Evolutionary conservation across 306 rosid genomes (phyloP), one percentile per base, ranked within the genome.

Genomic region (Vigna angularis): DNA sequence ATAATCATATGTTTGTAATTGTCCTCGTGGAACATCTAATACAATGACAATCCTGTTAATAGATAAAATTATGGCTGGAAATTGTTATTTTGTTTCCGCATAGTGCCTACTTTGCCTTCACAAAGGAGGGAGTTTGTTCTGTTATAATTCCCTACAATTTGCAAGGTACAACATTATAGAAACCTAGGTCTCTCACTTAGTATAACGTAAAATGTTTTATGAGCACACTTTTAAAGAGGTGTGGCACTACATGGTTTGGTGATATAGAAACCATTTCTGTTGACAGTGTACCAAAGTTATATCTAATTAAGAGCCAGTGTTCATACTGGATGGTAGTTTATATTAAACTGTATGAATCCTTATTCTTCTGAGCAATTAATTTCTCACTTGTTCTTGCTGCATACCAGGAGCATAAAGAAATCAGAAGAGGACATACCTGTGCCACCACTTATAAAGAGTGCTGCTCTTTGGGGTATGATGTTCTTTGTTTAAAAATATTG

Each of bases 381-480:
- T 85, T 86, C 86, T 79, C 85, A 88, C 85, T 81, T 87, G 78
- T 81, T 81, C 34, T 70, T 79, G 15, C 38, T 56, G 34, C 32
- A 73, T 74, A 70, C 77, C 92, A 94, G 98, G 92, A 92, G 85
- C 87, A 78, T 94, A 76, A 92, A 80, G 75, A 90, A 83, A 89
- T 92, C 97, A 24, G 95, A 94, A 70, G 88, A 87, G 26, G 97
- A 92, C 80, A 78, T 94, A 78, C 98, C 97, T 17, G 97, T 94
- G 80, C 97, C 98, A 64, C 98, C 98, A 20, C 95, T 92, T 70
- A 45, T 94, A 48, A 82, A 94, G 84, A 92, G 97, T 81, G 98
- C 98, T 9, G 91, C 72, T 50, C 91, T 87, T 30, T 87, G 91
- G 91, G 91, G 91, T 87, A 87, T 51, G 85, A 24, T 20, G 70